Evolutionary conservation across 306 rosid genomes (phyloP).

Genomic region (Cicer bijugum): DNA sequence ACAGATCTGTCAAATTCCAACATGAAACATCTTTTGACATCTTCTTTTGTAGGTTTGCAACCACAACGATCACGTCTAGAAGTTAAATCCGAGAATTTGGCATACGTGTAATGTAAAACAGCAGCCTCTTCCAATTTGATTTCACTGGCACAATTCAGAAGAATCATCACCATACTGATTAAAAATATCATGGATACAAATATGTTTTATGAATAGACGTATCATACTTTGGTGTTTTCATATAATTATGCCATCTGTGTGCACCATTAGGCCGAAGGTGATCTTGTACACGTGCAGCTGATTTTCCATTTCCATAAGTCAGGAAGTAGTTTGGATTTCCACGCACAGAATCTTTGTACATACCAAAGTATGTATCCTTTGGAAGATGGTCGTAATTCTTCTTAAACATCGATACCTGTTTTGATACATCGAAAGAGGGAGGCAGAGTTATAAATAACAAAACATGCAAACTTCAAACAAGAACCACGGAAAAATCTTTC

Average conservation of each 20-base stretch:
- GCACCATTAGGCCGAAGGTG: slow-evolving; percentile 99
- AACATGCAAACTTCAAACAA: slow-evolving; percentile 27
- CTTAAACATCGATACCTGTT: slow-evolving; percentile 93
- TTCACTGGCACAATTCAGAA: slow-evolving; percentile 63
- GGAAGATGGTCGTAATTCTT: slow-evolving; percentile 93
- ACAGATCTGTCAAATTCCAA: slow-evolving; percentile 96
- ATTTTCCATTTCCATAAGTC: slow-evolving; percentile 98
- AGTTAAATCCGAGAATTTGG: slow-evolving; percentile 90
- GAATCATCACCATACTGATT: slow-evolving; percentile 40
- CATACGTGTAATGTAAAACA: slow-evolving; percentile 91
- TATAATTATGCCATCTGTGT: slow-evolving; percentile 99
- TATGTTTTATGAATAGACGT: slow-evolving; percentile 1
- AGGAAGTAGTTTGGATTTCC: slow-evolving; percentile 95
- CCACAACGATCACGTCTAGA: slow-evolving; percentile 96
- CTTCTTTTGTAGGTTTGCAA: slow-evolving; percentile 95
- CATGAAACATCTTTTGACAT: slow-evolving; percentile 99
- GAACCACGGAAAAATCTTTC: neutral
- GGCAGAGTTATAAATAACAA: slow-evolving; percentile 6
- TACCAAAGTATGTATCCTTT: slow-evolving; percentile 93
- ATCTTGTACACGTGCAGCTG: slow-evolving; percentile 88
- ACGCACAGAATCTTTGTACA: slow-evolving; percentile 87
- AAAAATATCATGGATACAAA: slow-evolving; percentile 24
- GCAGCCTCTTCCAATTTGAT: slow-evolving; percentile 98
- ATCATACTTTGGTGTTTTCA: slow-evolving; percentile 89
- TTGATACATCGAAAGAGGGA: slow-evolving; percentile 26